Evolutionary conservation across 495 filamentous ascomycete genomes (phyloP).

Genomic region (Hypomontagnella monticulosa): DNA sequence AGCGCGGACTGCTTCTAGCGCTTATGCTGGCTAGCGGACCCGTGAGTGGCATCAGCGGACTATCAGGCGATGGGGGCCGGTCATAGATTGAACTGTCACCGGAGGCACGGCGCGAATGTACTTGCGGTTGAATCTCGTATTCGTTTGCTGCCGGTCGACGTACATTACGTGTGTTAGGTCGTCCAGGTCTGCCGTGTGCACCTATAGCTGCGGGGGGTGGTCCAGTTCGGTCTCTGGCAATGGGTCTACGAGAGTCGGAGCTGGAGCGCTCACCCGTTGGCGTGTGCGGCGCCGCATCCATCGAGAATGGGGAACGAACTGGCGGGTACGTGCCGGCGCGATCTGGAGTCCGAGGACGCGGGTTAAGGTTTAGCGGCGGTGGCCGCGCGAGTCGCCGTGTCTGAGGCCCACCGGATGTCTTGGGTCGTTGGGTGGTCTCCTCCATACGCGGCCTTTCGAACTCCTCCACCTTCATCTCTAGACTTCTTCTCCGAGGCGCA

Average conservation of each 20-base stretch:
- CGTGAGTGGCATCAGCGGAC: slow-evolving; percentile 40
- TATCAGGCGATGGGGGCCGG: slow-evolving; percentile 42
- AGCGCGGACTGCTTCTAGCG: slow-evolving; percentile 27
- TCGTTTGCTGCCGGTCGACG: slow-evolving; percentile 29
- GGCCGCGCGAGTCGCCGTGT: slow-evolving; percentile 29
- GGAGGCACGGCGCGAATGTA: slow-evolving; percentile 9
- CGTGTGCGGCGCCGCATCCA: slow-evolving; percentile 25
- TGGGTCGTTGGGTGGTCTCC: slow-evolving; percentile 17
- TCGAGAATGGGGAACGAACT: slow-evolving; percentile 15
- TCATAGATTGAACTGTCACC: slow-evolving; percentile 13
- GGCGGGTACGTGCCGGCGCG: slow-evolving; percentile 38
- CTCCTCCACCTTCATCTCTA: slow-evolving; percentile 59
- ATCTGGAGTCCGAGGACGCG: slow-evolving; percentile 26
- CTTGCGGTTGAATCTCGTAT: slow-evolving; percentile 22
- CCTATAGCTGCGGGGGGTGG: slow-evolving; percentile 31
- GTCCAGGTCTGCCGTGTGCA: slow-evolving; percentile 13
- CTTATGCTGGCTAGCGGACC: slow-evolving; percentile 32
- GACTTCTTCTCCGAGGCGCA: slow-evolving; percentile 48
- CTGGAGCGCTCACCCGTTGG: slow-evolving; percentile 16
- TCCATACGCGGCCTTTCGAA: slow-evolving; percentile 40
- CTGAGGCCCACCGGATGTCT: slow-evolving; percentile 27
- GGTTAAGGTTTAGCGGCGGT: slow-evolving; percentile 39
- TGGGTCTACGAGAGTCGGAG: slow-evolving; percentile 11
- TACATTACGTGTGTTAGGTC: slow-evolving; percentile 27
- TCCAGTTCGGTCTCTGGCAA: slow-evolving; percentile 13